Conservation (phyloP, 2,329 filamentous ascomycete species). For the Periconia macrospinosa region DNA sequence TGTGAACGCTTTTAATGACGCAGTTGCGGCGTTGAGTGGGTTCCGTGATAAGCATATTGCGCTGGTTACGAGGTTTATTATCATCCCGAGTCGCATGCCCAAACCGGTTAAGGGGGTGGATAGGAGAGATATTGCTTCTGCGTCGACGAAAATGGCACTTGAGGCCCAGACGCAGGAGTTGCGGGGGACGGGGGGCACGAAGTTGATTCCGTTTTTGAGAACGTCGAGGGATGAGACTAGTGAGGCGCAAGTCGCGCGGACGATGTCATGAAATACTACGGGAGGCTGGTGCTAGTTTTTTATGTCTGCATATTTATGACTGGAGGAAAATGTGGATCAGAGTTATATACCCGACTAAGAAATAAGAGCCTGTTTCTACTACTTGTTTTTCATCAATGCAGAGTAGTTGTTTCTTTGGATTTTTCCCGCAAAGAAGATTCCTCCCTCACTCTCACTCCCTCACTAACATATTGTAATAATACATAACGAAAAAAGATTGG, state of each 20-base stretch:
- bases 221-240: conserved; percentile 56
- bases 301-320: too few relatives aligned
- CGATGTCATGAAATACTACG: neutral
- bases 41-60: conserved; percentile 58
- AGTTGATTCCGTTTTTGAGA: conserved; percentile 56
- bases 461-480: too few relatives aligned
- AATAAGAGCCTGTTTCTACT: too few relatives aligned
- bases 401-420: too few relatives aligned
- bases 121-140: conserved; percentile 49
- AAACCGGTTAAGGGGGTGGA: conserved; percentile 23
- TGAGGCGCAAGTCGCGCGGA: conserved; percentile 34
- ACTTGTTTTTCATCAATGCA: too few relatives aligned
- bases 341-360: too few relatives aligned
- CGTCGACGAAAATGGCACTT: conserved; percentile 44
- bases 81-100: conserved; percentile 44
- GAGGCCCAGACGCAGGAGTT: conserved; percentile 42
- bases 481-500: too few relatives aligned
- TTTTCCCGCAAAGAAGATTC: too few relatives aligned
- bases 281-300: too few relatives aligned
- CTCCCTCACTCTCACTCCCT: too few relatives aligned
- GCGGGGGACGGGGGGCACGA: conserved; percentile 56
- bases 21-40: conserved; percentile 47
- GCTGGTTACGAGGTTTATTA: conserved; percentile 57
- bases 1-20: conserved; percentile 49
- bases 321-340: too few relatives aligned